Conservation (phyloP, 2,329 filamentous ascomycete species). For the Bipolaris victoriae region DNA sequence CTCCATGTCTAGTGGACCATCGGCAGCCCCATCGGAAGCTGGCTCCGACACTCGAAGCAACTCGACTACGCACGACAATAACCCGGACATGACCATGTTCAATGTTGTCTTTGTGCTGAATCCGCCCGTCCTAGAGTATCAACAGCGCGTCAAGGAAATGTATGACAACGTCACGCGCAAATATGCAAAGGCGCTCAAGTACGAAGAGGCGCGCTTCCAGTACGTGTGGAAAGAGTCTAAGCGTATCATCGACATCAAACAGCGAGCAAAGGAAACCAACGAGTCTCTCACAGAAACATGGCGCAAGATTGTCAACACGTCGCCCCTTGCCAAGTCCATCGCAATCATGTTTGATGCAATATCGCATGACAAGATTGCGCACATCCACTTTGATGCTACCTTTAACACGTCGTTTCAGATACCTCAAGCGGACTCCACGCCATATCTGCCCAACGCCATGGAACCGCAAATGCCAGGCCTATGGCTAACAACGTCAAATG, state of each 20-base stretch:
- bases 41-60: slow-evolving; percentile 50
- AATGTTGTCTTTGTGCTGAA: slow-evolving; percentile 93
- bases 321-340: slow-evolving; percentile 81
- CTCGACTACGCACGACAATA: slow-evolving; percentile 56
- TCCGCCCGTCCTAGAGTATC: slow-evolving; percentile 77
- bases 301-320: slow-evolving; percentile 72
- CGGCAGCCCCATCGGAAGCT: slow-evolving; percentile 41
- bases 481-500: slow-evolving; percentile 87
- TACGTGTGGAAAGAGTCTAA: slow-evolving; percentile 94
- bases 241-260: slow-evolving; percentile 78
- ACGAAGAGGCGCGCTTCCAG: slow-evolving; percentile 85
- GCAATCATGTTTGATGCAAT: slow-evolving; percentile 82
- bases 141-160: slow-evolving; percentile 74
- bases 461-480: slow-evolving; percentile 75
- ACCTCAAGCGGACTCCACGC: slow-evolving; percentile 68
- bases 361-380: slow-evolving; percentile 83
- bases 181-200: slow-evolving; percentile 89
- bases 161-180: slow-evolving; percentile 91
- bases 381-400: slow-evolving; percentile 72
- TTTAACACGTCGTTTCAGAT: slow-evolving; percentile 69
- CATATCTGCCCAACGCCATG: slow-evolving; percentile 72
- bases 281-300: slow-evolving; percentile 71
- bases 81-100: slow-evolving; percentile 90
- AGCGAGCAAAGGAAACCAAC: slow-evolving; percentile 74
- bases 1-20: slow-evolving; percentile 35